phyloP scores from a whole-genome alignment of 331 rosid species.

The Stylosanthes scabra region DNA sequence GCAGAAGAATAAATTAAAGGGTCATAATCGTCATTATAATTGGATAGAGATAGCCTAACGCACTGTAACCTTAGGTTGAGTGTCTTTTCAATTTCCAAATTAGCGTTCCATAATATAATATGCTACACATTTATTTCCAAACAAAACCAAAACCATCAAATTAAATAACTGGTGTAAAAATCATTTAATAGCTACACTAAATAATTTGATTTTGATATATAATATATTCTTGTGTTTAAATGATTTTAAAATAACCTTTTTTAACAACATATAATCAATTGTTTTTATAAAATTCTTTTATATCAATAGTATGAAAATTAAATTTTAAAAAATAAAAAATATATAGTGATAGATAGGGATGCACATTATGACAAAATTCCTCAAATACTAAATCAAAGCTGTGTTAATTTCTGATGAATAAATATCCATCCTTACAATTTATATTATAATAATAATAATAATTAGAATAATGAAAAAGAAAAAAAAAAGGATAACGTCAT shows the following conservation, averaged over 20 bases:
- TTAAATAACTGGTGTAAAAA: neutral
- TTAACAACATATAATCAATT: no score
- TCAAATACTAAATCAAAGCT: neutral
- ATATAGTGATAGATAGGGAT: no score
- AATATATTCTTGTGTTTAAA: neutral
- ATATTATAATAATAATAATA: no score
- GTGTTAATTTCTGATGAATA: slow-evolving; percentile 22
- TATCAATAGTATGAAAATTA: no score
- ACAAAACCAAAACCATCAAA: neutral
- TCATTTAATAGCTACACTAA: neutral
- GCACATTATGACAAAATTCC: neutral
- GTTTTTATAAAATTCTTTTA: no score
- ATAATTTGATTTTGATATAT: no score
- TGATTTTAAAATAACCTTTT: neutral
- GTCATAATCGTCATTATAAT: neutral
- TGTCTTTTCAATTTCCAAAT: neutral
- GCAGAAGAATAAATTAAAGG: neutral
- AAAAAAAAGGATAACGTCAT: neutral
- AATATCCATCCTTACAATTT: neutral
- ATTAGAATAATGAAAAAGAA: no score
- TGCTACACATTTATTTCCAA: neutral
- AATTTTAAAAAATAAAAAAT: no score
- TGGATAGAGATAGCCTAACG: neutral
- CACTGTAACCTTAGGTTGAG: neutral
- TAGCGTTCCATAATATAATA: neutral